Conservation (phyloP, 192 early-diverging fungal genomes). For the Coemansia sp. region DNA sequence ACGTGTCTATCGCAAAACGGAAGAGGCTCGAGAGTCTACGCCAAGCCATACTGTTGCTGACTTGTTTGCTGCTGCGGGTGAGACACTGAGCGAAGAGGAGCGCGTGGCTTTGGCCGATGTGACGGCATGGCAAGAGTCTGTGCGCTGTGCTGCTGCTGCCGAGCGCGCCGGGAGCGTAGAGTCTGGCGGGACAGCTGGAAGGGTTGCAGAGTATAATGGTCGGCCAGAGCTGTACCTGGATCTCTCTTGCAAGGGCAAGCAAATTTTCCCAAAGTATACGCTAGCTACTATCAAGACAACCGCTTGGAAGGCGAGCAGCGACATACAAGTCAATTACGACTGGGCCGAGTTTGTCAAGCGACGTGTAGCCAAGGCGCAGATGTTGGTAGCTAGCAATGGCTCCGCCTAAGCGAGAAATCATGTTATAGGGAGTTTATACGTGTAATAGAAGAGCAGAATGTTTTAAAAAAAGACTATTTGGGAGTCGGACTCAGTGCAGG, state of each 20-base stretch:
- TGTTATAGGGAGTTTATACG: background rate
- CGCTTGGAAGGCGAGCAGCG: conserved; percentile 52
- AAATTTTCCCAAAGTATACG: conserved; percentile 28
- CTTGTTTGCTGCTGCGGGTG: conserved; percentile 32
- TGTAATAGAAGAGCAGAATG: background rate
- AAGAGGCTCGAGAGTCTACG: background rate
- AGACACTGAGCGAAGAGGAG: conserved; percentile 30
- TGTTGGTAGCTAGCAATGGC: conserved; percentile 13
- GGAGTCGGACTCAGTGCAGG: background rate
- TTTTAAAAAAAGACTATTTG: background rate
- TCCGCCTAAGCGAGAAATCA: background rate
- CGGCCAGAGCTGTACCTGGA: conserved; percentile 50
- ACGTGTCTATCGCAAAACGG: conserved; percentile 16
- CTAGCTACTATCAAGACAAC: conserved; percentile 52
- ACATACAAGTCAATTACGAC: conserved; percentile 53
- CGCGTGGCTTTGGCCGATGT: conserved; percentile 43
- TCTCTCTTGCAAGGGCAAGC: conserved; percentile 41
- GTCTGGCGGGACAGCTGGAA: background rate
- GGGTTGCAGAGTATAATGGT: conserved; percentile 24
- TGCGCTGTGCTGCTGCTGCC: background rate
- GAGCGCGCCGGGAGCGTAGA: background rate
- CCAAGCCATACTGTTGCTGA: conserved; percentile 11
- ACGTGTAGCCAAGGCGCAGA: conserved; percentile 41
- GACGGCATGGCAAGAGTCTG: conserved; percentile 19
- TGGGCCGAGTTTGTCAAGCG: conserved; percentile 53